Conservation (phyloP, 495 filamentous ascomycete genomes). For the Penicillium maclennaniae region DNA sequence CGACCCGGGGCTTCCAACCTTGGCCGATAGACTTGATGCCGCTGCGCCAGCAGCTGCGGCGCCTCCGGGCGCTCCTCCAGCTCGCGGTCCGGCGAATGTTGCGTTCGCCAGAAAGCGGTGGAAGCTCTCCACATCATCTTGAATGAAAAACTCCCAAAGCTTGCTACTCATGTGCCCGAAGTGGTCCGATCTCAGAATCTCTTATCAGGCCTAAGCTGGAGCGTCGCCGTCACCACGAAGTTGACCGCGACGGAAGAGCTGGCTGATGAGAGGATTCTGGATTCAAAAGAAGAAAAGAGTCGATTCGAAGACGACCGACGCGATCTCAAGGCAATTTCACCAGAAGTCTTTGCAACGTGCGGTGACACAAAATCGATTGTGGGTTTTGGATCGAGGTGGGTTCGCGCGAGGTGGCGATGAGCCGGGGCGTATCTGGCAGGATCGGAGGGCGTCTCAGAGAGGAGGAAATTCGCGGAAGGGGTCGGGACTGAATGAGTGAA, state of each 20-base stretch:
- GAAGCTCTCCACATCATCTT: slow-evolving; percentile 93
- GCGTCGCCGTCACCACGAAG: slow-evolving; percentile 81
- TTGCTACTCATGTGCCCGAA: slow-evolving; percentile 85
- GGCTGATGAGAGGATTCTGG: slow-evolving; percentile 41
- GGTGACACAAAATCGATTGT: slow-evolving; percentile 18
- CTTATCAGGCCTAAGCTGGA: slow-evolving; percentile 62
- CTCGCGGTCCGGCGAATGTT: slow-evolving; percentile 38
- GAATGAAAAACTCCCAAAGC: slow-evolving; percentile 92
- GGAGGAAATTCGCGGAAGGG: neutral
- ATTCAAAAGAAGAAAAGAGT: slow-evolving; percentile 6
- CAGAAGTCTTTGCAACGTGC: slow-evolving; percentile 1
- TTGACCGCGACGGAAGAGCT: slow-evolving; percentile 76
- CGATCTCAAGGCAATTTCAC: slow-evolving; percentile 4
- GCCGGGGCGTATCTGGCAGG: neutral
- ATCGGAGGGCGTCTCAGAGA: neutral
- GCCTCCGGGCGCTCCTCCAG: slow-evolving; percentile 27
- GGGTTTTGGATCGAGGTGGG: slow-evolving; percentile 8
- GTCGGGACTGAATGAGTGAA: neutral
- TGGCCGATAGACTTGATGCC: slow-evolving; percentile 20
- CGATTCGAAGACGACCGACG: slow-evolving; percentile 17
- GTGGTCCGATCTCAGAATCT: slow-evolving; percentile 42
- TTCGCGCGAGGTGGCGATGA: slow-evolving; percentile 20
- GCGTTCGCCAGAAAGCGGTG: slow-evolving; percentile 72
- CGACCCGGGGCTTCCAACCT: slow-evolving; percentile 47
- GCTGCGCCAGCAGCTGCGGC: slow-evolving; percentile 16